Evolutionary conservation across 805 yeast species (phyloP), one percentile per base, ranked within the genome.

Genomic region (Ogataea siamensis): DNA sequence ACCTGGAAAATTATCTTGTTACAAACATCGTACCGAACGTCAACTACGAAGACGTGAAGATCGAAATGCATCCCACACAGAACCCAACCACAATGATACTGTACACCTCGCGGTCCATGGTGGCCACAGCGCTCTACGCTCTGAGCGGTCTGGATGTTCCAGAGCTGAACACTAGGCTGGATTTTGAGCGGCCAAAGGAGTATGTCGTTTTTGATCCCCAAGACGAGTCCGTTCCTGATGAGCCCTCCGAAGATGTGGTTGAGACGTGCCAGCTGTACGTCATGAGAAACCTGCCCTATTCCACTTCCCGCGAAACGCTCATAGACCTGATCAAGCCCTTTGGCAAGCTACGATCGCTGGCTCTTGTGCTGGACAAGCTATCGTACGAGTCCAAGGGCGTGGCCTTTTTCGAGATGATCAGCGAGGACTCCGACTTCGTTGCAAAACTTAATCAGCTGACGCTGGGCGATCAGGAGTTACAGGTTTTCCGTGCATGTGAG

Each of bases 61-160:
- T 72, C 46, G 48, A 58, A 54, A 27, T 70, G 20, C 51, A 43
- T 17, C 39, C 54, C 1, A 34, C 45, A 5, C 27, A 52, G 20
- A 67, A 69, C 32, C 63, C 64, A 29, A 54, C 54, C 26, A 57
- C 53, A 5, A 57, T 78, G 29, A 60, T 79, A 2, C 51, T 84
- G 7, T 79, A 75, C 45, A 71, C 84, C 37, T 62, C 70, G 8
- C 70, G 68, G 24, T 60, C 73, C 29, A 60, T 64, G 14, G 64
- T 74, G 33, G 82, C 91, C 0, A 82, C 91, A 0, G 55, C 75
- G 0, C 64, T 74, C 0, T 58, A 68, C 15, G 66, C 77, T 2
- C 55, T 81, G 18, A 60, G 66, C 37, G 64, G 66, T 1, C 60
- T 57, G 8, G 40, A 48, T 5, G 39, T 59, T 16, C 63, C 59